Conservation (phyloP, 2,329 filamentous ascomycete genomes). For the Paracoccidioides lutzii region DNA sequence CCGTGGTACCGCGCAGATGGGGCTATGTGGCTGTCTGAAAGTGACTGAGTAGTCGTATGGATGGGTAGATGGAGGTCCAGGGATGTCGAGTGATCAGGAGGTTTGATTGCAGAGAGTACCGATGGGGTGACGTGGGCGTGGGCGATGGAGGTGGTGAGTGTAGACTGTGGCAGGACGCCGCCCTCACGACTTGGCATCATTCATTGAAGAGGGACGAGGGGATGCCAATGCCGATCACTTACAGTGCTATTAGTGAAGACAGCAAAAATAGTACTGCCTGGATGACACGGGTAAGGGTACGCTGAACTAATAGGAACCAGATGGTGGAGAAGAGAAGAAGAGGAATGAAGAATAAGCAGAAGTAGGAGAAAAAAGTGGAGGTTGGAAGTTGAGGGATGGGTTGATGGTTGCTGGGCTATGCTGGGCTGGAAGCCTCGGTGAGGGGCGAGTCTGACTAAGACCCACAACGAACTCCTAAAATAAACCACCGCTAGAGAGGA, state of each 20-base stretch:
- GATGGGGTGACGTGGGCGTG: neutral
- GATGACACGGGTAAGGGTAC: too few relatives aligned
- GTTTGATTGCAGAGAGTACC: neutral
- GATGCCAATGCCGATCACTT: neutral
- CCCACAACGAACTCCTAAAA: too few relatives aligned
- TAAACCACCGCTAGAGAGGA: too few relatives aligned
- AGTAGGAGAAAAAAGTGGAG: too few relatives aligned
- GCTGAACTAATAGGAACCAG: too few relatives aligned
- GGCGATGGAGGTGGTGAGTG: slow-evolving; percentile 5
- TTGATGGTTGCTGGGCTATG: too few relatives aligned
- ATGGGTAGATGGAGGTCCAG: slow-evolving; percentile 2
- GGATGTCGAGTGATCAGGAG: neutral
- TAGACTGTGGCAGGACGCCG: slow-evolving; percentile 5
- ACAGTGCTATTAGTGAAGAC: neutral
- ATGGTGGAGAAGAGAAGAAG: too few relatives aligned
- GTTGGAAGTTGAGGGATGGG: too few relatives aligned
- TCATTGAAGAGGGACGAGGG: slow-evolving; percentile 3
- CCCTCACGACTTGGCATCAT: slow-evolving; percentile 7
- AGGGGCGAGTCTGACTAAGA: too few relatives aligned
- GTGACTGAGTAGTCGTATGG: slow-evolving; percentile 6
- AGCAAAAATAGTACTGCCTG: too few relatives aligned
- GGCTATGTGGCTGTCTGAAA: neutral
- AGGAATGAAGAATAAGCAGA: too few relatives aligned
- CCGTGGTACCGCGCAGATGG: slow-evolving; percentile 6
- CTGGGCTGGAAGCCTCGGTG: too few relatives aligned